Evolutionary conservation across 2,329 filamentous ascomycete species (phyloP), one percentile per base, ranked within the genome.

Genomic region (Dryadomyces quercivorus): DNA sequence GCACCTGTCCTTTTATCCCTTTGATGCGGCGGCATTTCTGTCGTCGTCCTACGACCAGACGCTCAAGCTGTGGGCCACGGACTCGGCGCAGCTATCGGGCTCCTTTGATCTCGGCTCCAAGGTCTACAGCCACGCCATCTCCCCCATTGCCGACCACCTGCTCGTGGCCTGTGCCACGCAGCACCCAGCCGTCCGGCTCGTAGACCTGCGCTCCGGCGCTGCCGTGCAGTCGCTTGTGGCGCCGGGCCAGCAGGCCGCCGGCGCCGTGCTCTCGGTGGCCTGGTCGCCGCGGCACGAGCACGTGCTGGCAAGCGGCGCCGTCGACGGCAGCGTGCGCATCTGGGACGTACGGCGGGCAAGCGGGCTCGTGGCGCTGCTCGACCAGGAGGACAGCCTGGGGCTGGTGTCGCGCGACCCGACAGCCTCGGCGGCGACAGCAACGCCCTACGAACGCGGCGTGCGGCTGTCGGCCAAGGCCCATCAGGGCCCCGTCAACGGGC

Each of bases 141-240:
- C 90, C 1, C 78, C 84, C 45, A 72, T 91, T 56, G 78, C 88
- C 55, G 72, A 80, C 52, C 77, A 90, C 63, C 75, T 95, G 0
- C 77, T 95, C 4, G 86, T 96, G 10, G 90, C 92, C 10, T 93
- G 89, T 63, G 91, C 87, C 0, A 94, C 90, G 0, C 89, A 94
- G 59, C 84, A 93, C 64, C 88, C 88, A 7, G 78, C 86, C 26
- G 86, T 95, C 15, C 83, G 90, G 16, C 78, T 97, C 7, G 81
- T 96, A 6, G 92, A 97, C 65, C 75, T 96, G 38, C 85, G 87
- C 52, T 91, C 90, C 1, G 89, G 89, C 2, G 79, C 89, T 16
- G 81, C 78, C 50, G 83, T 86, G 1, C 86, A 90, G 63, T 81
- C 83, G 1, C 73, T 91, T 34, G 76, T 84, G 1, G 83, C 85